Percentiles rank a stretch among this genome's conserved stretches.
Conservation (phyloP, 257 asterid species). For the Scutellaria baicalensis region DNA sequence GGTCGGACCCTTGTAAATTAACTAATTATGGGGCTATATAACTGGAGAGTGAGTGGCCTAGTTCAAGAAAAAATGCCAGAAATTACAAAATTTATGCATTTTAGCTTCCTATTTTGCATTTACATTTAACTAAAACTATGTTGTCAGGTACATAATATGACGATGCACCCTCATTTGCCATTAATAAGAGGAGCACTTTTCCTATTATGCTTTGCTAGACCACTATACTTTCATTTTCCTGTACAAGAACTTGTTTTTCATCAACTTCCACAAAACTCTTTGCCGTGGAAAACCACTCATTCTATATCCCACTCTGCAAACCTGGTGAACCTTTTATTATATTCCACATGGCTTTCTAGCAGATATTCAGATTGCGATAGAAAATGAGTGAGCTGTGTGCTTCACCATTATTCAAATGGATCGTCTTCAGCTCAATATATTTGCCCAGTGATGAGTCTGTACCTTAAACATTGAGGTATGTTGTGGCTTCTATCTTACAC, state of each 20-base stretch:
- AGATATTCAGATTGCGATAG: slow-evolving; percentile 12
- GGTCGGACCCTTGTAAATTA: neutral
- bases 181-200: slow-evolving; percentile 10
- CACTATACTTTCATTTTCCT: slow-evolving; percentile 27
- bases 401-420: slow-evolving; percentile 7
- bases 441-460: slow-evolving; percentile 1
- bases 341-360: slow-evolving; percentile 5
- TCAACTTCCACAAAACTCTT: slow-evolving; percentile 6
- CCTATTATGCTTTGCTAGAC: slow-evolving; percentile 11
- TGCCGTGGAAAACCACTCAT: neutral
- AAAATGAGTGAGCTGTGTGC: neutral
- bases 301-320: slow-evolving; percentile 5
- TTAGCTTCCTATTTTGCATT: slow-evolving; percentile 17
- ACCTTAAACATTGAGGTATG: slow-evolving; percentile 1
- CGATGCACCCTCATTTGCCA: slow-evolving; percentile 21
- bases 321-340: slow-evolving; percentile 6
- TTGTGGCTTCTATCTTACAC: slow-evolving; percentile 13
- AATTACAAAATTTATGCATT: slow-evolving; percentile 5
- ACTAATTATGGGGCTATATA: neutral
- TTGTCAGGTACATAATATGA: slow-evolving; percentile 6
- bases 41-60: neutral
- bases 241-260: slow-evolving; percentile 27
- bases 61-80: neutral
- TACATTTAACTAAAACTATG: slow-evolving; percentile 1
- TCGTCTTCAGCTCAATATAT: neutral